These are phyloP conservation scores for Inga oerstediana DNA, from an alignment of 306 rosid species.

Conservation along the genomic window DNA sequence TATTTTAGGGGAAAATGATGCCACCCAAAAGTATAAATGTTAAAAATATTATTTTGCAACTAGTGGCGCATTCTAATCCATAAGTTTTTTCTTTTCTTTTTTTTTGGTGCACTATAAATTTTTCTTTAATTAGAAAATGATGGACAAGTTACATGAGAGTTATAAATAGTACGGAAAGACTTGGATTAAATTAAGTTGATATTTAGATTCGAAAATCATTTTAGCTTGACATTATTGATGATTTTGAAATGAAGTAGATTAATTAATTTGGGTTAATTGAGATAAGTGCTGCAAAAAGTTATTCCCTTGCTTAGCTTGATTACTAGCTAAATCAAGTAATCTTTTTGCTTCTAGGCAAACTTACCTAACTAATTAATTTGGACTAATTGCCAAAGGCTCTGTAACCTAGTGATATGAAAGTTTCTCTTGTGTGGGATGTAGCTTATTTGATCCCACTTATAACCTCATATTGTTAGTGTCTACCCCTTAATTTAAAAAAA, in stretches of 20 bases:
- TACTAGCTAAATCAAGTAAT: neutral
- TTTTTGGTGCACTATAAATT: no score
- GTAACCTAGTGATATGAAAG: no score
- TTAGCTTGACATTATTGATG: neutral
- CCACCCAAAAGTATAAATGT: neutral
- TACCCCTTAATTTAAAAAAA: no score
- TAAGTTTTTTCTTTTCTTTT: no score
- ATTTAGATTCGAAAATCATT: neutral
- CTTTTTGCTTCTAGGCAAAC: neutral
- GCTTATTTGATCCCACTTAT: accelerated
- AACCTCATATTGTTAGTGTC: no score
- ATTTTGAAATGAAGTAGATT: neutral
- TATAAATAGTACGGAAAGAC: neutral
- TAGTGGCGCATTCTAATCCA: neutral
- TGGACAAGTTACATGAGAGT: neutral
- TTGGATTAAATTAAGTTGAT: neutral
- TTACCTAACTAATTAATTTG: neutral
- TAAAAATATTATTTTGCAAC: neutral
- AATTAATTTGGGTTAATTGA: neutral
- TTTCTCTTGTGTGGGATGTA: no score
- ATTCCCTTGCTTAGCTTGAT: neutral
- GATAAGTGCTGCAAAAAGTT: neutral
- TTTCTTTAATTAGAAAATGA: neutral
- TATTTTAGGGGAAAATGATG: neutral
- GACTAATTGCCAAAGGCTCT: no score